Base-by-base conservation (phyloP, 495 filamentous ascomycete genomes). In the Hypomontagnella submonticulosa region DNA sequence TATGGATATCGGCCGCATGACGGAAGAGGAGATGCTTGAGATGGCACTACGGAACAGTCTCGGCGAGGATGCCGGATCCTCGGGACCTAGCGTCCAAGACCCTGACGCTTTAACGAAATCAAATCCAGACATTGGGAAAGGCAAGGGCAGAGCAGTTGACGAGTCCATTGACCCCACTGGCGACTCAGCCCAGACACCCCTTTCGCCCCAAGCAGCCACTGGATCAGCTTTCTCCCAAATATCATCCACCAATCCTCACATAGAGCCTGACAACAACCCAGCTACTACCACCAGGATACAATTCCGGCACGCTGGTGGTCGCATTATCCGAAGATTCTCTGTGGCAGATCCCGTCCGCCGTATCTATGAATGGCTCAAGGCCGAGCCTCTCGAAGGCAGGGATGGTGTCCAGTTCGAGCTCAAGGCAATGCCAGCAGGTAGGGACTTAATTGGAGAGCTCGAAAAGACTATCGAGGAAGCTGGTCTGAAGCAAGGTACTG, bases 281-380 rank as follows among this genome's bases (percentile, higher is more conserved):
- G 79, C 85, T 10, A 85, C 85, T 4, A 90, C 88, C 7, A 97
- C 95, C 10, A 86, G 96, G 23, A 92, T 99, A 61, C 95, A 98
- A 70, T 94, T 99, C 73, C 84, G 90, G 56, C 88, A 95, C 66
- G 85, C 92, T 0, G 87, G 85, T 38, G 92, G 92, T 8, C 85
- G 92, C 19, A 81, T 93, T 13, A 92, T 99, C 36, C 88, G 93
- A 13, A 84, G 90, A 11, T 99, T 99, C 77, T 73, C 81, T 6
- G 72, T 92, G n/a, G 74, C 85, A n/a, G 95, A 99, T 44, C 83
- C 84, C 0, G 92, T 99, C 4, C 79, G 85, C 43, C 84, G 92
- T 10, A 86, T 99, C 33, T 99, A 94, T 72, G 95, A 99, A 79
- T 99, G 94, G 92, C 85, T 99, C 38, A 98, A 98, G 77, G 90